Conservation (phyloP, 1,284 basidiomycete species). For the Puccinia novopanici region DNA sequence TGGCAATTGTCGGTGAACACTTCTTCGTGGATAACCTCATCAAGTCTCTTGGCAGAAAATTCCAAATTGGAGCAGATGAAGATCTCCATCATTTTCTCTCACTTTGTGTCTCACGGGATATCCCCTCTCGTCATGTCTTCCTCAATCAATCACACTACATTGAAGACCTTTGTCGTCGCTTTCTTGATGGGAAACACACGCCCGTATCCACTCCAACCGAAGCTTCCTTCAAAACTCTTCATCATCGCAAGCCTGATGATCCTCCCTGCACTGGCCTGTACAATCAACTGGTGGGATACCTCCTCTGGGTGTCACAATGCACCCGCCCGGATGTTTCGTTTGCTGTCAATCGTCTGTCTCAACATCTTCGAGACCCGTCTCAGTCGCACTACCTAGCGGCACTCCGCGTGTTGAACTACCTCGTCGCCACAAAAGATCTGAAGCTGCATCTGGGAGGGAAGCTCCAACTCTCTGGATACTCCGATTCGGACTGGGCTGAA, state of each 20-base stretch:
- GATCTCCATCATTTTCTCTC: conserved; percentile 1
- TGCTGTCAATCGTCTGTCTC: neutral
- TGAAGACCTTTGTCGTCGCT: neutral
- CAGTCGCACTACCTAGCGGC: neutral
- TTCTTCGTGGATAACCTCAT: neutral
- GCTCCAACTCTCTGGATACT: neutral
- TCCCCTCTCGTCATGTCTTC: neutral
- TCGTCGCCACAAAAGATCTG: neutral
- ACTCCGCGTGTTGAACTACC: neutral
- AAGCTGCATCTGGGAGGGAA: neutral
- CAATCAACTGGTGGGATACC: neutral
- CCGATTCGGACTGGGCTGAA: conserved; percentile 19
- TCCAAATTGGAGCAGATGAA: too few species aligned
- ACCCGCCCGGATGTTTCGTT: neutral
- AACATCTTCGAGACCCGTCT: neutral
- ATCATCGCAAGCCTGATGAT: neutral
- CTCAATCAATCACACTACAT: neutral
- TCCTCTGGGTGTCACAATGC: conserved; percentile 8
- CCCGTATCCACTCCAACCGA: neutral
- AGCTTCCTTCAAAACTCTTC: neutral
- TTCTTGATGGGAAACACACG: neutral
- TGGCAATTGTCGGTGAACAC: too few species aligned
- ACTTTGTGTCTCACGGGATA: neutral
- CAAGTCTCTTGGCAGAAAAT: too few species aligned
- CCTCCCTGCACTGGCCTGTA: neutral